Evolutionary conservation across 2,329 filamentous ascomycete genomes (phyloP).

Genomic region (Trichophaea hybrida): DNA sequence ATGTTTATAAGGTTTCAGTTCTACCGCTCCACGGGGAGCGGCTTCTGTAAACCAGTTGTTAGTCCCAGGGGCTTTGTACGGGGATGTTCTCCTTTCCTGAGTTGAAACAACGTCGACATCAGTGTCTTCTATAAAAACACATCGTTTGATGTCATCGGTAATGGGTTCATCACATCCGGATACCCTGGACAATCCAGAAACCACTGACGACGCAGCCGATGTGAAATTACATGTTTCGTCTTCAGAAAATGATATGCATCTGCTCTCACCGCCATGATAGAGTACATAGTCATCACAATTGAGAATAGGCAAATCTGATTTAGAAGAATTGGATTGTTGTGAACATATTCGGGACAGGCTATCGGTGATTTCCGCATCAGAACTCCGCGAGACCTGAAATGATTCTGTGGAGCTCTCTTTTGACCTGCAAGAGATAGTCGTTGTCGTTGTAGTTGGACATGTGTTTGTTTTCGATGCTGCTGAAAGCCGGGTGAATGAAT

Average conservation of each 20-base stretch:
- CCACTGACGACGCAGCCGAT: constrained; percentile 19
- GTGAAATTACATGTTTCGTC: constrained; percentile 15
- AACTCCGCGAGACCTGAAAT: not conserved
- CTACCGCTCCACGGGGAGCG: constrained; percentile 67
- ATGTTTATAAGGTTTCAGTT: constrained; percentile 91
- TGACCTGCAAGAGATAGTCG: not conserved
- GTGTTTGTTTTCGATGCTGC: not conserved
- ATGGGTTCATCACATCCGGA: constrained; percentile 18
- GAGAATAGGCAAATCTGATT: constrained; percentile 21
- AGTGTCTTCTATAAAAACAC: constrained; percentile 7
- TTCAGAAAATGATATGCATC: constrained; percentile 11
- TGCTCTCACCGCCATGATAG: constrained; percentile 13
- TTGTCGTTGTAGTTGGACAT: not conserved
- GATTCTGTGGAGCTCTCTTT: not conserved
- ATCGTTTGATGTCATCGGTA: constrained; percentile 14
- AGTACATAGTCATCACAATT: constrained; percentile 18
- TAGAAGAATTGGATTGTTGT: not conserved
- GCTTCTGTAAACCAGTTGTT: constrained; percentile 17
- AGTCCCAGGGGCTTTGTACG: constrained; percentile 5
- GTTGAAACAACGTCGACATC: constrained; percentile 15
- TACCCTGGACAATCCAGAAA: constrained; percentile 19
- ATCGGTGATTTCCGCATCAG: not conserved
- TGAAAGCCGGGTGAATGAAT: constrained; percentile 31
- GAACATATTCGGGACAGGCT: not conserved
- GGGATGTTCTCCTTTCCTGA: constrained; percentile 4